Evolutionary conservation across 1,284 basidiomycete species (phyloP), one percentile per base, ranked within the genome.

Genomic region (Marasmius oreades): DNA sequence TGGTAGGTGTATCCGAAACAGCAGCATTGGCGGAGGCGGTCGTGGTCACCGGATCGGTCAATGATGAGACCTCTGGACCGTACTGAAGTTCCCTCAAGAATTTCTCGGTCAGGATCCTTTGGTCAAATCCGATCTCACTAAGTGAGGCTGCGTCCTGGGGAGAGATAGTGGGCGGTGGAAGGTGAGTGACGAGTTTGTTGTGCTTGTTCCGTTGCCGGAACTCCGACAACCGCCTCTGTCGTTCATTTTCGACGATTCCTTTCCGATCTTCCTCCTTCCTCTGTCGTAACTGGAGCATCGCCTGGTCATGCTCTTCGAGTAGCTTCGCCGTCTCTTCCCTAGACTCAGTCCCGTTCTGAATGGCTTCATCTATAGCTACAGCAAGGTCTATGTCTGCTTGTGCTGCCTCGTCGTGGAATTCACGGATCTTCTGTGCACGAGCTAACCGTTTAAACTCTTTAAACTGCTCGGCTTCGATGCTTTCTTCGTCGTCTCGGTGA

Each of bases 361-460:
- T 52, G 12, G 57, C 64, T 31, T 69, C 66, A 31, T 74, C 68
- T n/a, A 84, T 73, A 7, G 67, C 69, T 46, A 75, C 66, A 3
- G 77, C 72, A 22, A 84, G 72, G 48, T 72, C 66, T 42, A 80
- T 73, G 59, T 81, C 81, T 26, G 74, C 68, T 20, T 70, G 64
- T 2, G 78, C 79, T 3, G 81, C 81, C 43, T 72, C 74, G 7
- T 68, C 67, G 61, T 84, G 81, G 66, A 84, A 84, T 58, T 84
- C 77, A 52, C 73, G 71, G 51, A 84, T 84, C 67, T 81, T 84
- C 52, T 71, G 64, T 37, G 79, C 71, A 26, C 82, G 78, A 14
- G 76, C 70, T 26, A 74, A 64, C 66, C 78, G 69, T 61, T 81
- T 82, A 68, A 77, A 82, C 28, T 68, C 67, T 48, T 79, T 76